These are phyloP conservation scores for Arthrobotrys sphaeroides DNA, from an alignment of 2,329 filamentous ascomycete genomes.

Conservation along the genomic window DNA sequence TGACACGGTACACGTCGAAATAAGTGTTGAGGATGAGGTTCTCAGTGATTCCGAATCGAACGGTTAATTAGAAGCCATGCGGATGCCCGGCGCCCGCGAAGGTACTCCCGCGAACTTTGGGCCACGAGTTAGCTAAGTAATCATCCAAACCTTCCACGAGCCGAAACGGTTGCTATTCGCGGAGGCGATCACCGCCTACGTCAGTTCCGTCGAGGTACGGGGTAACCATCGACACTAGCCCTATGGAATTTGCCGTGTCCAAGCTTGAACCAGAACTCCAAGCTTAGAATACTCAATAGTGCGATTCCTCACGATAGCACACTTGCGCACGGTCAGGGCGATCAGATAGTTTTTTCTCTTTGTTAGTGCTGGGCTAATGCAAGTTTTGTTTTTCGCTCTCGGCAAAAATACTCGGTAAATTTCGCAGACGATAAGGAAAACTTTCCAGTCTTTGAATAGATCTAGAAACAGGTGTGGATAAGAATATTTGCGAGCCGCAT, in stretches of 20 bases:
- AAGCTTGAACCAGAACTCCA: conserved; percentile 13
- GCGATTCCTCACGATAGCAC: conserved; percentile 25
- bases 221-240: conserved; percentile 7
- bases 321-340: conserved; percentile 32
- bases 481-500: background rate
- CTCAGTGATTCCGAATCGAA: background rate
- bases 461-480: background rate
- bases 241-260: conserved; percentile 35
- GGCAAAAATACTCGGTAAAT: conserved; percentile 44
- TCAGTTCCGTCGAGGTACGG: conserved; percentile 18
- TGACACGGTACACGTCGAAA: too few species aligned
- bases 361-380: conserved; percentile 11
- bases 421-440: background rate
- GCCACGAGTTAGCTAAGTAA: background rate
- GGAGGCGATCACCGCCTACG: background rate
- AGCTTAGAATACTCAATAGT: too few species aligned
- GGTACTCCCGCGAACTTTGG: background rate
- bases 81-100: background rate
- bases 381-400: conserved; percentile 12
- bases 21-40: background rate
- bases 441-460: background rate
- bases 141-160: background rate
- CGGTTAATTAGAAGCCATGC: background rate
- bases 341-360: background rate
- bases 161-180: background rate